phyloP scores from a whole-genome alignment of 108 stramenopile species.

The Aureococcus anophagefferens region DNA sequence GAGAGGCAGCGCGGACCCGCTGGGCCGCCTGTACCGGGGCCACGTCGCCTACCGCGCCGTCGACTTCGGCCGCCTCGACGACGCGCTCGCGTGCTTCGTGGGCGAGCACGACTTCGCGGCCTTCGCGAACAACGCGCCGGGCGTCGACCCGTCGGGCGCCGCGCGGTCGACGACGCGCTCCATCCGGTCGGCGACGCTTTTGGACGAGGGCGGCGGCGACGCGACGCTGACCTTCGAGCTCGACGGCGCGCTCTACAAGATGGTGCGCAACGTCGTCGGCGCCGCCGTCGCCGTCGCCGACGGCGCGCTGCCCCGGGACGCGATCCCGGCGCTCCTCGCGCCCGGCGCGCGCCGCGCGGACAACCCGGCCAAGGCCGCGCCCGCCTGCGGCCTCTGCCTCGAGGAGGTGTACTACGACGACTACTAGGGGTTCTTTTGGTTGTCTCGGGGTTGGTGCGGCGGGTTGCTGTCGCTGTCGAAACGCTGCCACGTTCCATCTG shows the following conservation, averaged over 20 bases:
- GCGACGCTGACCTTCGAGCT: conserved; percentile 18
- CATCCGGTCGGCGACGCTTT: conserved; percentile 16
- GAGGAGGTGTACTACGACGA: conserved; percentile 6
- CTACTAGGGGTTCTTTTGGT: too few species aligned
- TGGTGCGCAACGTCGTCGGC: conserved; percentile 40
- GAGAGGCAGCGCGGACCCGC: conserved; percentile 9
- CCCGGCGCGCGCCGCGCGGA: not conserved
- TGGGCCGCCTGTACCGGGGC: conserved; percentile 17
- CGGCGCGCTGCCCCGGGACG: conserved; percentile 22
- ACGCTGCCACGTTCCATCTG: too few species aligned
- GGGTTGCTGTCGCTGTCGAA: too few species aligned
- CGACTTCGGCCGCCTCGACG: conserved; percentile 15
- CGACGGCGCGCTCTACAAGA: conserved; percentile 36
- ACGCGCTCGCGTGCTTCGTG: conserved; percentile 9
- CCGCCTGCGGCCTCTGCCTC: not conserved
- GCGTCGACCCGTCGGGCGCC: not conserved
- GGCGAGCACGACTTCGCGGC: conserved; percentile 33
- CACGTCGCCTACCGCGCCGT: conserved; percentile 6
- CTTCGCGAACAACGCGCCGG: conserved; percentile 26
- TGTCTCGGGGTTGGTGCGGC: too few species aligned
- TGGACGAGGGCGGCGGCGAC: conserved; percentile 26
- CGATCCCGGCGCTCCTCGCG: conserved; percentile 7
- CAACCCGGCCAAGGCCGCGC: conserved; percentile 4
- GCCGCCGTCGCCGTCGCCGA: conserved; percentile 12
- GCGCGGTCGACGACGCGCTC: conserved; percentile 10